A percentile compares a stretch with the other conserved stretches of the same genome.
These are phyloP conservation scores for Emmonsiellopsis sp. DNA, from an alignment of 2,329 filamentous ascomycete species.

Conservation along the genomic window DNA sequence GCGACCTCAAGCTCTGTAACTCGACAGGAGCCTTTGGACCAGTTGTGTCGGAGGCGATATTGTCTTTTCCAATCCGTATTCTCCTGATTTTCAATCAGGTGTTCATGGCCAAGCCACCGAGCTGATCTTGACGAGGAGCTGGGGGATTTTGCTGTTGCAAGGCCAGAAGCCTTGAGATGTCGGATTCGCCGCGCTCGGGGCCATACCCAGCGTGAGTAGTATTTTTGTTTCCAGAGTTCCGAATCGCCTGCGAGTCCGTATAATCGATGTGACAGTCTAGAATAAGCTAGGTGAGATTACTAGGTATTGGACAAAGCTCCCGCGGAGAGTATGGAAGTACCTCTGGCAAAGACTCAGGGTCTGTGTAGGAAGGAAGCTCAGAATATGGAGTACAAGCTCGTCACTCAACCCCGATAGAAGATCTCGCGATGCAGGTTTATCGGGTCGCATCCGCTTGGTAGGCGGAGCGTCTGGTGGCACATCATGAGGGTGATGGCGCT, in stretches of 20 bases:
- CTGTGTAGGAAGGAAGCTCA: constrained; percentile 63
- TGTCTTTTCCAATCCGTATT: constrained; percentile 75
- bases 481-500: constrained; percentile 6
- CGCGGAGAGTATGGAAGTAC: constrained; percentile 26
- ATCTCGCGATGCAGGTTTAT: constrained; percentile 36
- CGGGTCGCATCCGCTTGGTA: constrained; percentile 7
- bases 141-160: constrained; percentile 15
- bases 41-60: constrained; percentile 84
- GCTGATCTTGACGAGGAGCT: constrained; percentile 48
- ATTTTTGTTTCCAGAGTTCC: constrained; percentile 83
- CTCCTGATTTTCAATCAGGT: constrained; percentile 42
- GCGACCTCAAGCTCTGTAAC: constrained; percentile 66
- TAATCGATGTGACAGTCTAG: constrained; percentile 58
- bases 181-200: constrained; percentile 70
- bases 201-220: constrained; percentile 78
- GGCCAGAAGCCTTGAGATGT: constrained; percentile 45
- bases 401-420: constrained; percentile 68
- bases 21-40: constrained; percentile 72
- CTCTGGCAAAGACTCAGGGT: constrained; percentile 58
- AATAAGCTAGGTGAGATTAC: neutral
- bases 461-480: constrained; percentile 5
- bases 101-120: constrained; percentile 54
- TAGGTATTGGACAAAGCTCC: neutral
- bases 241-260: constrained; percentile 65
- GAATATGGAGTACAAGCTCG: constrained; percentile 76